Evolutionary conservation across 495 filamentous ascomycete species (phyloP), one percentile per base, ranked within the genome.

Genomic region (Hypoxylon cercidicola): DNA sequence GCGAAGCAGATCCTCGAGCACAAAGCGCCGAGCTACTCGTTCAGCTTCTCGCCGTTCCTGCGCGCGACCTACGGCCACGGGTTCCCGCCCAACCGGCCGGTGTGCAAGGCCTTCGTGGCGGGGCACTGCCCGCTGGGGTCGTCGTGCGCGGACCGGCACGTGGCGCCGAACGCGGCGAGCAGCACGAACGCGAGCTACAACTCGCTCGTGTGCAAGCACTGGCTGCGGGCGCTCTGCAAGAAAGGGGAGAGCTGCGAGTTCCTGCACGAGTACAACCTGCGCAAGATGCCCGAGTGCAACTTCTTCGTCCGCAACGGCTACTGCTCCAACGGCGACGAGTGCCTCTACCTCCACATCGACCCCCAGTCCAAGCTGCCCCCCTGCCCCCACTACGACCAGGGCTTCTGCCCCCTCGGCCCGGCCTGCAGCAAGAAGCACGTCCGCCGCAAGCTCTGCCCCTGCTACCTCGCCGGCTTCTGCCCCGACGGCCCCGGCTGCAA

Each of bases 241-340:
- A 98, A 98, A 76, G 96, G 94, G 34, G 85, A 95, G 61, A 85
- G 85, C 56, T 99, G 95, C 85, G 95, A 97, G 79, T 99, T 97
- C 73, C 82, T 97, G 57, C 95, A 99, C 80, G 94, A 97, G 79
- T 99, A 96, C 83, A 97, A 99, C 82, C 86, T 99, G 66, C 89
- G 95, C 47, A 91, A 93, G 77, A 96, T 97, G 94, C 92, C 93
- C 45, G 95, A 97, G 78, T 99, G 95, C 80, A 95, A 93, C 72
- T 93, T 92, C 70, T 95, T 92, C 68, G 86, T 90, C 13, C 88
- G 92, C 60, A 91, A 93, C 72, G 92, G 90, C 55, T 97, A 94
- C 77, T 99, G 95, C 77, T 89, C 89, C 69, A 96, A 97, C 76
- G 93, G 93, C 67, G 94, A 97, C 76, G 95, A 97, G 78, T 99